Percentiles rank a stretch among this genome's conserved stretches.
These are phyloP conservation scores for Rhododendron molle DNA, from an alignment of 148 eudicot genomes.

Conservation along the genomic window DNA sequence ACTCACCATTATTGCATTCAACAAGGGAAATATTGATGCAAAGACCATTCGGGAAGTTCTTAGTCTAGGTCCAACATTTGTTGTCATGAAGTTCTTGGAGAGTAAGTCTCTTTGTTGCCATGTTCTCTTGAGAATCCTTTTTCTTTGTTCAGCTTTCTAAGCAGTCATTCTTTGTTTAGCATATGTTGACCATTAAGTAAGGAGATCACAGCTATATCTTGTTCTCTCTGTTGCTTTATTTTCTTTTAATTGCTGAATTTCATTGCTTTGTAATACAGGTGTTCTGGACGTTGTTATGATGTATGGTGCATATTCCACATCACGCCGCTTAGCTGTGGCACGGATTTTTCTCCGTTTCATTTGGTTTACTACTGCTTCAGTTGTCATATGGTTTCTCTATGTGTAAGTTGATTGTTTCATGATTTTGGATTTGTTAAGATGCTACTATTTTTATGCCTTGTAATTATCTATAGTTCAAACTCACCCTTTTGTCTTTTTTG, in stretches of 20 bases:
- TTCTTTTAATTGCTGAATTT: slow-evolving; percentile 6
- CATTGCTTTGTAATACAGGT: slow-evolving; percentile 39
- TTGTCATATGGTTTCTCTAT: slow-evolving; percentile 73
- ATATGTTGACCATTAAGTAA: not conserved
- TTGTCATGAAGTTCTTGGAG: slow-evolving; percentile 81
- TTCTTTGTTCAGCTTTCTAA: not conserved
- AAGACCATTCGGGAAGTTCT: slow-evolving; percentile 63
- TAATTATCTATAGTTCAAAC: slow-evolving; percentile 3
- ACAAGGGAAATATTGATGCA: slow-evolving; percentile 35
- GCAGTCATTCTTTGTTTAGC: not conserved
- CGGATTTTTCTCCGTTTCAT: slow-evolving; percentile 78
- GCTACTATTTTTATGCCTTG: not conserved
- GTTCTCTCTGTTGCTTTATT: not conserved
- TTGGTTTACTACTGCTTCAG: slow-evolving; percentile 67
- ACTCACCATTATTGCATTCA: slow-evolving; percentile 72
- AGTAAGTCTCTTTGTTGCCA: slow-evolving; percentile 43
- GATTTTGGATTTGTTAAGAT: not conserved
- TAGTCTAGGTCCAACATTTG: slow-evolving; percentile 96
- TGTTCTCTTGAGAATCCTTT: not conserved
- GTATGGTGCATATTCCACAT: slow-evolving; percentile 92
- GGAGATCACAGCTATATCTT: not conserved
- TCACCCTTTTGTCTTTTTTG: not conserved
- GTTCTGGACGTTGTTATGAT: slow-evolving; percentile 81
- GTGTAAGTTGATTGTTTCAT: slow-evolving; percentile 48
- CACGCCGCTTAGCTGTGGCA: slow-evolving; percentile 72